A percentile compares a stretch with the other conserved stretches of the same genome.
These are phyloP conservation scores for Fusarium liriodendri DNA, from an alignment of 2,329 filamentous ascomycete species.

Conservation along the genomic window DNA sequence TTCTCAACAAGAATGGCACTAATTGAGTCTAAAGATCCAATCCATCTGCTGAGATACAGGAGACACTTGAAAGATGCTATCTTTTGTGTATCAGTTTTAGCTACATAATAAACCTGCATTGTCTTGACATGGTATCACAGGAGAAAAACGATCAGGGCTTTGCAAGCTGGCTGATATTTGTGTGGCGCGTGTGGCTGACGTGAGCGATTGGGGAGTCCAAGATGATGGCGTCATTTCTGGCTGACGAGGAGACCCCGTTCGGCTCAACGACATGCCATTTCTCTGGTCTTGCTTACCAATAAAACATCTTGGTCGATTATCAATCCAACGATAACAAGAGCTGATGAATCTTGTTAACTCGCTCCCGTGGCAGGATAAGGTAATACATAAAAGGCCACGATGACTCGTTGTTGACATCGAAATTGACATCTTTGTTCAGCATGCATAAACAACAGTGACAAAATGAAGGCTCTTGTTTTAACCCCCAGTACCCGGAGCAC, in stretches of 20 bases:
- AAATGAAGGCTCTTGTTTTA: constrained; percentile 43
- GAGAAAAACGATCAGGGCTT: not conserved
- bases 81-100: not conserved
- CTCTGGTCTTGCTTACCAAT: not conserved
- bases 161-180: not conserved
- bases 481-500: not conserved
- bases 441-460: not conserved
- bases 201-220: not conserved
- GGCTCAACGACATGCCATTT: not conserved
- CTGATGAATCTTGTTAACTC: not conserved
- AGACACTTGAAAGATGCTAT: not conserved
- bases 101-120: not conserved
- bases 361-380: not conserved
- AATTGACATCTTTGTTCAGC: not conserved
- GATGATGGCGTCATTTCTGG: not conserved
- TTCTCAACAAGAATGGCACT: not conserved
- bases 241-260: not conserved
- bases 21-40: not conserved
- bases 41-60: not conserved
- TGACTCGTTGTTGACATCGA: not conserved
- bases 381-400: not conserved
- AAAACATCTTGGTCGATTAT: not conserved
- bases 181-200: not conserved
- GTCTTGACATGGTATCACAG: not conserved
- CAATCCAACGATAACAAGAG: not conserved